These are phyloP conservation scores for Lodderomyces elongisporus DNA, from an alignment of 1,139 yeast genomes.

Conservation along the genomic window DNA sequence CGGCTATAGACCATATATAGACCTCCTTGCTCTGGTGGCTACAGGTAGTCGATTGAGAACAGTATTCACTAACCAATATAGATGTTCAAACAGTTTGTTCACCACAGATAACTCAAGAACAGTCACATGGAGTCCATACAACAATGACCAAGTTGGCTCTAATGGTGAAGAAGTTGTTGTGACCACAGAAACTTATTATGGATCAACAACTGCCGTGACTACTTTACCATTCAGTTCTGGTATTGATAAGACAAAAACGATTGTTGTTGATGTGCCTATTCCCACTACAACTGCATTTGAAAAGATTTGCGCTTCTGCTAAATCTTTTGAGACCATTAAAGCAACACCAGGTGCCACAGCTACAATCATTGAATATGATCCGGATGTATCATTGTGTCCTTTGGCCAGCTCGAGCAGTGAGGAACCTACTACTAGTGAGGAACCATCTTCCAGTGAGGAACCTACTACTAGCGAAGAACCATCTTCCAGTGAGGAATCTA, in stretches of 20 bases:
- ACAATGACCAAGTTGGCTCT: conserved; percentile 14
- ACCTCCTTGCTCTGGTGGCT: conserved; percentile 11
- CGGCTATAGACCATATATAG: conserved; percentile 29
- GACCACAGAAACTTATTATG: conserved; percentile 24
- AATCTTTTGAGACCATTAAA: conserved; percentile 12
- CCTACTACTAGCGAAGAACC: conserved; percentile 7
- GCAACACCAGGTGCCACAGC: conserved; percentile 15
- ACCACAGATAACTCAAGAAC: conserved; percentile 1
- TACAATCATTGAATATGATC: conserved; percentile 12
- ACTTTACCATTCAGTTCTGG: conserved; percentile 15
- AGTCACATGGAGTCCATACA: conserved; percentile 11
- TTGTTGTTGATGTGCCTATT: conserved; percentile 16
- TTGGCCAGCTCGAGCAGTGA: conserved; percentile 8
- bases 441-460: conserved; percentile 1
- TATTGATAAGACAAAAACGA: conserved; percentile 14
- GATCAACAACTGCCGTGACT: conserved; percentile 17
- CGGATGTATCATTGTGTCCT: neutral
- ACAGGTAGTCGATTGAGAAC: conserved; percentile 3
- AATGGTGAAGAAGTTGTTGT: conserved; percentile 19
- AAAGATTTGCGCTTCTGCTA: conserved; percentile 13
- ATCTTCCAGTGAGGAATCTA: neutral
- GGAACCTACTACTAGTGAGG: neutral
- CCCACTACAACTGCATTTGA: conserved; percentile 17
- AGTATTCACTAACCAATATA: conserved; percentile 14
- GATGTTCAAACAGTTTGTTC: conserved; percentile 10